phyloP scores from a whole-genome alignment of 2,329 filamentous ascomycete species.

The Bipolaris victoriae region DNA sequence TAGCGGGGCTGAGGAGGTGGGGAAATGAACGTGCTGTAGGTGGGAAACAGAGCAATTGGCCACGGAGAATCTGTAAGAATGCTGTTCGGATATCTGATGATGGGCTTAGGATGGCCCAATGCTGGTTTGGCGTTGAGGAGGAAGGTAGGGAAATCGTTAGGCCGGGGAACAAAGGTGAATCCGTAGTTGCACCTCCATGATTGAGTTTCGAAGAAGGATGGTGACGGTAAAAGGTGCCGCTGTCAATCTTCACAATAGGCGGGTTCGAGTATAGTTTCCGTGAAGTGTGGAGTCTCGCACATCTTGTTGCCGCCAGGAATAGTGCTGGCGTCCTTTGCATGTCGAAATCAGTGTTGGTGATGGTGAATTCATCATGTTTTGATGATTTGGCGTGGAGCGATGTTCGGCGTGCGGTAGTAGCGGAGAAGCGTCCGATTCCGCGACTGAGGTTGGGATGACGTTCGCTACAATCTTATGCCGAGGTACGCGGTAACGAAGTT shows the following conservation, averaged over 20 bases:
- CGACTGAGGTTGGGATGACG: constrained; percentile 29
- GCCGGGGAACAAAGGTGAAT: constrained; percentile 75
- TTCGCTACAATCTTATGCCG: constrained; percentile 27
- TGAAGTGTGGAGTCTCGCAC: constrained; percentile 23
- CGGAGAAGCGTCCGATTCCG: constrained; percentile 33
- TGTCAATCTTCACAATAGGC: constrained; percentile 48
- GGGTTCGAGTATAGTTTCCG: constrained; percentile 27
- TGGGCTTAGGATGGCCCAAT: constrained; percentile 86
- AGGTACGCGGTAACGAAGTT: constrained; percentile 23
- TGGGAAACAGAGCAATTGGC: constrained; percentile 76
- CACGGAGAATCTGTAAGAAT: constrained; percentile 78
- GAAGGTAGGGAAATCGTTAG: constrained; percentile 74
- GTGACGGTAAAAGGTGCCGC: constrained; percentile 82
- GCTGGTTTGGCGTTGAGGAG: constrained; percentile 56
- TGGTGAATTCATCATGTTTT: not conserved
- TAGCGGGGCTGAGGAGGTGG: constrained; percentile 69
- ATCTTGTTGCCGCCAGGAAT: constrained; percentile 39
- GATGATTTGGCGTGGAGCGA: constrained; percentile 14
- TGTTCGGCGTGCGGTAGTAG: constrained; percentile 18
- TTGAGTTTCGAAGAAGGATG: constrained; percentile 62
- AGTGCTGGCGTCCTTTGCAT: constrained; percentile 42
- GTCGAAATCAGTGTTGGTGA: constrained; percentile 18
- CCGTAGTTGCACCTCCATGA: constrained; percentile 56
- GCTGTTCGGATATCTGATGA: constrained; percentile 81
- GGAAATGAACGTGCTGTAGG: constrained; percentile 79